Evolutionary conservation across 345 rosid species (phyloP), one percentile per base, ranked within the genome.

Genomic region (Linum usitatissimum): DNA sequence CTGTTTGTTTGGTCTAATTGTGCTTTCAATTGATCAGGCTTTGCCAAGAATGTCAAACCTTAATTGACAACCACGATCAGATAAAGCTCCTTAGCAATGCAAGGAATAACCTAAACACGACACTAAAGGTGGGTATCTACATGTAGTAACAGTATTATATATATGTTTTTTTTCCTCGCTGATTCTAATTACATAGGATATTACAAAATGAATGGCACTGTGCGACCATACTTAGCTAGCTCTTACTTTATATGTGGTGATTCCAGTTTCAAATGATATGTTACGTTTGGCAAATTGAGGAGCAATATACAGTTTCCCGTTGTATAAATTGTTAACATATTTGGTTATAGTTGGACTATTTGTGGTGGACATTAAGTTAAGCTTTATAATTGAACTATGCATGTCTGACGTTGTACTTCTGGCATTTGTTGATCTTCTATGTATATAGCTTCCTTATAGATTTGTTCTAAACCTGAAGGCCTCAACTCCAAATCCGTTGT

Each of bases 21-120:
- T 64, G 36, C 28, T 77, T 55, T 30, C 48, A 40, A 40, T 40
- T 40, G 8, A 45, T 68, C 81, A 93, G 99, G 77, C 80, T 84
- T 57, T 93, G 99, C 60, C 91, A 80, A 68, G 99, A 93, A 73
- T 93, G 99, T 65, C 99, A 93, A 77, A 93, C 74, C 51, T 87
- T 94, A 77, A 94, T 94, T 70, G 96, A 94, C 55, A 94, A 94
- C 73, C 99, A 94, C 65, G 97, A 94, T 75, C 97, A 94, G 73
- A 94, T 94, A 70, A 90, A 94, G 87, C 86, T 94, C 61, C 85
- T 94, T 65, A 94, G 97, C 78, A 88, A 94, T 76, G 87, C 90
- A 31, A 79, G 97, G 79, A 94, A 90, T 77, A 94, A 94, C 78
- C 80, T 94, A 48, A 90, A 80, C 66, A 90, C 80, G 53, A 94